Conservation (phyloP, 306 rosid genomes). For the Luffa acutangula region DNA sequence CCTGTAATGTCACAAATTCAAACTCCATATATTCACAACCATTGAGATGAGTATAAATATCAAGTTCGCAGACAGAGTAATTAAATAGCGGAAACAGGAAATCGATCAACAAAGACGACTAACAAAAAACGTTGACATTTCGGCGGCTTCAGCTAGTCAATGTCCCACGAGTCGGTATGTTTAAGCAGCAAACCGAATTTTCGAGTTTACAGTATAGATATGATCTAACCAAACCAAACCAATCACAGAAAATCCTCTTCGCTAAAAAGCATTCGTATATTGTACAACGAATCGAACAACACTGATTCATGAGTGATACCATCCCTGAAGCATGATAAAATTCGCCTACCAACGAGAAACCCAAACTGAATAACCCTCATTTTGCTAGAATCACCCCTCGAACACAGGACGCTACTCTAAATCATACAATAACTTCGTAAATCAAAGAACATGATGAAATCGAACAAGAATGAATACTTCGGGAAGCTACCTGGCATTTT, state of each 20-base stretch:
- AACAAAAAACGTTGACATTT: background rate
- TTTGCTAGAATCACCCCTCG: background rate
- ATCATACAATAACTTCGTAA: background rate
- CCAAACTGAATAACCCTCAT: background rate
- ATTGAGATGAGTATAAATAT: background rate
- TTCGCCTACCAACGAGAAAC: background rate
- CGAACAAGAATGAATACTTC: background rate
- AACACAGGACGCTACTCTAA: background rate
- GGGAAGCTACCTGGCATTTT: constrained; percentile 52
- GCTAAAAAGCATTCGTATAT: background rate
- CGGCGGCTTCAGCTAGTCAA: background rate
- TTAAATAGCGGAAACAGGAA: background rate
- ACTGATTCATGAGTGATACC: background rate
- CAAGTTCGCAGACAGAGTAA: background rate
- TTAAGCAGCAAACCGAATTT: background rate
- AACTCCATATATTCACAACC: background rate
- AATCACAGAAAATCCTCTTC: background rate
- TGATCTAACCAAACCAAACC: background rate
- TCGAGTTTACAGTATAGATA: background rate
- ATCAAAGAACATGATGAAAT: background rate
- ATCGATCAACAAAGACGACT: background rate
- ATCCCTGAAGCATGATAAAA: background rate
- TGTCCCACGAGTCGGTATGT: background rate
- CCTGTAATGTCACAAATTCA: constrained; percentile 33
- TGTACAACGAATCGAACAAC: background rate